Evolutionary conservation across 2,329 filamentous ascomycete genomes (phyloP).

Genomic region (Fusarium sp.): DNA sequence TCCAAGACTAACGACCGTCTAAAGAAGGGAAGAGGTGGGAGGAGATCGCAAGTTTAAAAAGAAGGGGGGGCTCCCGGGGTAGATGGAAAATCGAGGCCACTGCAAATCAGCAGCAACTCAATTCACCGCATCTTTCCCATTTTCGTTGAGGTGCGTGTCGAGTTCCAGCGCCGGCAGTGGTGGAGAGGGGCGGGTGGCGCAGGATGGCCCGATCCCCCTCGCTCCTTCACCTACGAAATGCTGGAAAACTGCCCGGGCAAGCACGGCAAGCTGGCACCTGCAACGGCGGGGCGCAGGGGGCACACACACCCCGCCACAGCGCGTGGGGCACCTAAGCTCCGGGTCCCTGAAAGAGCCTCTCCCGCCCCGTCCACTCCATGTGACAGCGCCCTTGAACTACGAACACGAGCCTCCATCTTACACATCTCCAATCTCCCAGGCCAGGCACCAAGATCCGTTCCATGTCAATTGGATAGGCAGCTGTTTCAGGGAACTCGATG

Average conservation of each 20-base stretch:
- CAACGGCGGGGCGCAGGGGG: neutral
- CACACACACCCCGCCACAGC: conserved; percentile 4
- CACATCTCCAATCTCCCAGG: neutral
- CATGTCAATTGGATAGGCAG: neutral
- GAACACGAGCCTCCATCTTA: neutral
- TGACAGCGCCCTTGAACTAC: neutral
- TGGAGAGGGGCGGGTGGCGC: conserved; percentile 5
- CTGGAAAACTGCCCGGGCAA: neutral
- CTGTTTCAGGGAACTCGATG: neutral
- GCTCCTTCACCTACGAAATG: neutral
- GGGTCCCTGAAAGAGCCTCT: conserved; percentile 1
- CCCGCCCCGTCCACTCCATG: neutral
- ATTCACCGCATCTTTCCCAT: conserved; percentile 43
- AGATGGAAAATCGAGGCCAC: neutral
- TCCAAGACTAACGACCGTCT: neutral
- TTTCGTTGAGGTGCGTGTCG: conserved; percentile 11
- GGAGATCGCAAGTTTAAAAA: conserved; percentile 6
- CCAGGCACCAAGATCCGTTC: conserved; percentile 1
- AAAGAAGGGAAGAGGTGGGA: conserved; percentile 2
- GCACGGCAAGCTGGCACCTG: neutral
- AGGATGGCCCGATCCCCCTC: conserved; percentile 26
- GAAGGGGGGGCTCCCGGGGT: conserved; percentile 7
- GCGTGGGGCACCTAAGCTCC: neutral
- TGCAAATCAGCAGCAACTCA: conserved; percentile 21
- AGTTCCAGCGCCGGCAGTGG: conserved; percentile 25